Evolutionary conservation across 2,329 filamentous ascomycete genomes (phyloP), one percentile per base, ranked within the genome.

Genomic region (Colletotrichum liriopes): DNA sequence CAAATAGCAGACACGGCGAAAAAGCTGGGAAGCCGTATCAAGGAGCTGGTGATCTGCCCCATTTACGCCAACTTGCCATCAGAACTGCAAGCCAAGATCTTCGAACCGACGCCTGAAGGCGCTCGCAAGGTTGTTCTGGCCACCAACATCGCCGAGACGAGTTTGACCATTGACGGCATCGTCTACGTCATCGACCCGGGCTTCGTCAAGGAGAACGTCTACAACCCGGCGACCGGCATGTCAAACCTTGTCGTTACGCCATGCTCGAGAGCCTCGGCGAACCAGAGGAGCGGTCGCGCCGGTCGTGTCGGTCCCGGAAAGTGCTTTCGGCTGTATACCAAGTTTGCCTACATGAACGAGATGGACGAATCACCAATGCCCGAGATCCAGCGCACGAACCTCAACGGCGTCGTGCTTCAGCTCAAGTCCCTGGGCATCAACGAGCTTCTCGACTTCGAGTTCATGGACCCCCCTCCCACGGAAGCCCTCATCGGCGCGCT

Each of bases 131-230:
- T 98, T 0, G 94, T 99, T 0, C 84, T 98, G 47, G 95, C 96
- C 0, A 98, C 96, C 2, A 99, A 99, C 79, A 98, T 99, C 81
- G 96, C 96, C 2, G 96, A 99, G 81, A 99, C 96, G 0, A 95
- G 92, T 85, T 84, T 99, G 78, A 99, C 96, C 0, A 98, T 99
- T 70, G 95, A 98, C 79, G 96, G 95, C 20, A 97, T 98, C 72
- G 93, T 96, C 11, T 98, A 97, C 80, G 96, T 98, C 45, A 97
- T 98, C 72, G 96, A 99, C 77, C 94, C 94, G 0, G 96, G 96
- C 0, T 97, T 97, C 75, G 94, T 96, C 74, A 99, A 99, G 81
- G 94, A 98, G 79, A 98, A 98, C 76, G 90, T 95, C 1, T 98
- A 96, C 84, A 97, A 98, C 74, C 93, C 95, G 0, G 91, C 93